Base-by-base conservation (phyloP, 1,284 basidiomycete species). In the Exsudoporus floridanus region DNA sequence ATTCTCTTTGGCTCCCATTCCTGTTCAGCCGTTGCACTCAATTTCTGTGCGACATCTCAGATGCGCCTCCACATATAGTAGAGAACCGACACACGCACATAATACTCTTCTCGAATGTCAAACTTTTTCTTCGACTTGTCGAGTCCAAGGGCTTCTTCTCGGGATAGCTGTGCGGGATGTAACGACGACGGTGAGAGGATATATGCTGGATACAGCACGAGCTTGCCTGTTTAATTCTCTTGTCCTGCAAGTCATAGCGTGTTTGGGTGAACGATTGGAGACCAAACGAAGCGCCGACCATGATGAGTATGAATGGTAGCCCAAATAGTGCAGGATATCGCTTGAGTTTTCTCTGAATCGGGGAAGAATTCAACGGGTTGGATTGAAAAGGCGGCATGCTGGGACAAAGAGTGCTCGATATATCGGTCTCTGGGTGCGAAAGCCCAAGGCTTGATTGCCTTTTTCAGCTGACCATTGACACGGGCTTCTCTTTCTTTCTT, bases 81-180 rank as follows among this genome's bases (percentile, higher is more conserved):
- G 33, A 31, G 12, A 27, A 40, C 21, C 5, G 18, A 40, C 30
- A 35, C 19, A 84, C 92, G 71, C 74, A 95, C 93, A 68, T 89
- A 98, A 73, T 98, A 98, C 70, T 98, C 96, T 70, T 98, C 95
- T 45, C 92, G 75, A 23, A 98, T 88, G 70, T 98, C 94, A 54
- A 98, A 86, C 74, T 85, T 89, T 74, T 90, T 91, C 70, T 91
- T 79, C 44, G 87, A 82, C 73, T 81, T 85, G 59, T 85, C 81
- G 71, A 98, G 79, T 5, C 87, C 83, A 40, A 97, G 76, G 62
- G 92, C 90, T 62, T 97, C 87, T 70, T 97, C 90, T 63, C 87
- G 88, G 31, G 81, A 80, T 31, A 98, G 71, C 83, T 92, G 30
- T 4, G 14, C 21, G 18, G 18, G 5, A 38, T 9, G 36, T 56